Base-by-base conservation (phyloP, 1,284 basidiomycete genomes). In the Bothia castanella region DNA sequence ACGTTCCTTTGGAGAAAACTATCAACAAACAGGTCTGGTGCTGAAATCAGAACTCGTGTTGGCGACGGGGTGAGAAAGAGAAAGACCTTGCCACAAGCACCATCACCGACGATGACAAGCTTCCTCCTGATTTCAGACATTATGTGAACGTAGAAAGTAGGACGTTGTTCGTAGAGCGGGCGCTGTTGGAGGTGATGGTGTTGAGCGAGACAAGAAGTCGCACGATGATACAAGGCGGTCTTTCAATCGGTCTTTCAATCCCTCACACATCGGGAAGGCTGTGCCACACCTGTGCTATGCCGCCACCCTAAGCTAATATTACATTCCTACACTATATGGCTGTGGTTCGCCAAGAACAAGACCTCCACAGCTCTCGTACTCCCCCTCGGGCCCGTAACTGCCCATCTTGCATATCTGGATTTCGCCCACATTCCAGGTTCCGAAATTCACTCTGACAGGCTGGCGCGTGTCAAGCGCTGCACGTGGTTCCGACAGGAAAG, bases 1-100 rank as follows among this genome's bases (percentile, higher is more conserved):
- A 96, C 57, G 89, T 91, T 63, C 91, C 91, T 77, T 94, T 92
- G 64, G 84, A 85, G 74, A 90, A 92, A 60, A 90, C 88, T 65
- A 91, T 90, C 68, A 91, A 77, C 62, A 91, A 73, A 72, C 87
- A 91, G 52, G 89, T 90, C 85, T 84, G 35, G 44, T 54, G 34
- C 49, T 39, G 50, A 58, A 48, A 68, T 70, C 54, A 60, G 57
- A 59, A 54, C 8, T 14, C 35, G 42, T 36, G 55, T 45, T 32
- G 54, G 17, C 0, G 16, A 48, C 27, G 27, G 5, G 41, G 42
- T 21, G 32, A 40, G 47, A 34, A 32, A 45, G 41, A 50, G 44
- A 40, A 31, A 42, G 36, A 83, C 83, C 82, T 89, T 89, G 71
- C 88, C 87, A 60, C 88, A 90, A 70, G 87, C 87, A 77, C 87